Evolutionary conservation across 176 grass and related monocot species (phyloP).

Genomic region (Zizania latifolia): DNA sequence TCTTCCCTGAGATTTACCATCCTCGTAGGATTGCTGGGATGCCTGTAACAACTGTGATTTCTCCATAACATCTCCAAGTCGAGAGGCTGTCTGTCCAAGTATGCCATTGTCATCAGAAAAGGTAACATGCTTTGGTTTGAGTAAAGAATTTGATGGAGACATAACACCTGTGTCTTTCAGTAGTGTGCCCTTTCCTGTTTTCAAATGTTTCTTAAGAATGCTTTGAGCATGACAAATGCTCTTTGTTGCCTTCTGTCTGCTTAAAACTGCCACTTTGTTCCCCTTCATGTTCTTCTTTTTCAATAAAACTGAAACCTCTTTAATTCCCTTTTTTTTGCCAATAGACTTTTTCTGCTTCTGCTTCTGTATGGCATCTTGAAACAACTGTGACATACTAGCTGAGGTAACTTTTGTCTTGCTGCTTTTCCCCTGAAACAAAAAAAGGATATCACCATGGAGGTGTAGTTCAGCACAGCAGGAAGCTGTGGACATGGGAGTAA

Average conservation of each 20-base stretch:
- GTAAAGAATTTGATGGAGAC: slow-evolving; percentile 14
- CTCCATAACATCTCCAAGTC: slow-evolving; percentile 32
- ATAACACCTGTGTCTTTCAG: slow-evolving; percentile 14
- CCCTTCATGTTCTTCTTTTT: slow-evolving; percentile 43
- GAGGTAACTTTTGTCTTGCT: slow-evolving; percentile 24
- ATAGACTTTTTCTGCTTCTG: slow-evolving; percentile 28
- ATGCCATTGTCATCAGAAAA: slow-evolving; percentile 47
- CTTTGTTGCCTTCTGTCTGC: slow-evolving; percentile 30
- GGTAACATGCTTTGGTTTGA: slow-evolving; percentile 51
- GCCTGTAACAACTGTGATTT: slow-evolving; percentile 31
- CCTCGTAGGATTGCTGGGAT: slow-evolving; percentile 14
- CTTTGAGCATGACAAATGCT: slow-evolving; percentile 43
- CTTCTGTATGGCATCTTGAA: slow-evolving; percentile 47
- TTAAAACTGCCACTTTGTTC: slow-evolving; percentile 36
- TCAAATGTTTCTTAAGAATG: slow-evolving; percentile 55
- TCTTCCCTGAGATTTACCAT: slow-evolving; percentile 15
- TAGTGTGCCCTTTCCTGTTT: slow-evolving; percentile 12
- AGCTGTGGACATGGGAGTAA: not conserved
- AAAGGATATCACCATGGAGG: slow-evolving; percentile 10
- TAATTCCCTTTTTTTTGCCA: slow-evolving; percentile 46
- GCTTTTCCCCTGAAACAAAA: slow-evolving; percentile 51
- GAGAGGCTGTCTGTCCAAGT: slow-evolving; percentile 26
- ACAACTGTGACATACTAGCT: slow-evolving; percentile 42
- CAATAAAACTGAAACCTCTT: slow-evolving; percentile 31
- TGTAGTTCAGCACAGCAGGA: not conserved